Evolutionary conservation across 345 rosid genomes (phyloP).

Genomic region (Firmiana major): DNA sequence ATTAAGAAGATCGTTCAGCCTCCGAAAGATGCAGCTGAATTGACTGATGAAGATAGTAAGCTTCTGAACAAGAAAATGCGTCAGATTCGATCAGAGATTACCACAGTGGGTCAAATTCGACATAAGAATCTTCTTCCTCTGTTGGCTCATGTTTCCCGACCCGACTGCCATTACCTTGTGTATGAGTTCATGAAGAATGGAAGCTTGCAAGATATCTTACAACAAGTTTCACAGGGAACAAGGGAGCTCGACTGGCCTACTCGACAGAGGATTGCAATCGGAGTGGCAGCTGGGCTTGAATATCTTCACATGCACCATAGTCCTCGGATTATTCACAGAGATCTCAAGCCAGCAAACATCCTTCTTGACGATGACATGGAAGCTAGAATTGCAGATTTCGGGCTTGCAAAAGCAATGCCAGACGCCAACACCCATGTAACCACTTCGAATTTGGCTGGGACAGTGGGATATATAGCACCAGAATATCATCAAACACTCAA

Average conservation of each 20-base stretch:
- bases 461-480: constrained; percentile 87
- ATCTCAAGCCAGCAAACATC: constrained; percentile 82
- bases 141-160: constrained; percentile 66
- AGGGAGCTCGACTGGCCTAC: constrained; percentile 61
- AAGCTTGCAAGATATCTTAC: constrained; percentile 60
- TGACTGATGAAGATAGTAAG: constrained; percentile 68
- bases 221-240: constrained; percentile 39
- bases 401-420: constrained; percentile 74
- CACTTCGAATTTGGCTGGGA: constrained; percentile 66
- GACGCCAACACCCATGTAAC: constrained; percentile 68
- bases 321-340: constrained; percentile 74
- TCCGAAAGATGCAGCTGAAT: constrained; percentile 57
- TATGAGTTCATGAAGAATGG: constrained; percentile 94
- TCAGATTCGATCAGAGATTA: constrained; percentile 75
- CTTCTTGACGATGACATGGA: constrained; percentile 90
- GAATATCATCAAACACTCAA: constrained; percentile 83
- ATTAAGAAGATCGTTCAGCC: constrained; percentile 78
- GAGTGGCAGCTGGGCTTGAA: constrained; percentile 83
- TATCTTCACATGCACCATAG: constrained; percentile 64
- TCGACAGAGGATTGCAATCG: constrained; percentile 67
- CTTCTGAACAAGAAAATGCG: constrained; percentile 63
- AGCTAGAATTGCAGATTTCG: constrained; percentile 86
- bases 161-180: constrained; percentile 74
- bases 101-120: constrained; percentile 73
- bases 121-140: constrained; percentile 77